These are phyloP conservation scores for Yamadazyma sp. DNA, from an alignment of 1,139 yeast species.

Conservation along the genomic window DNA sequence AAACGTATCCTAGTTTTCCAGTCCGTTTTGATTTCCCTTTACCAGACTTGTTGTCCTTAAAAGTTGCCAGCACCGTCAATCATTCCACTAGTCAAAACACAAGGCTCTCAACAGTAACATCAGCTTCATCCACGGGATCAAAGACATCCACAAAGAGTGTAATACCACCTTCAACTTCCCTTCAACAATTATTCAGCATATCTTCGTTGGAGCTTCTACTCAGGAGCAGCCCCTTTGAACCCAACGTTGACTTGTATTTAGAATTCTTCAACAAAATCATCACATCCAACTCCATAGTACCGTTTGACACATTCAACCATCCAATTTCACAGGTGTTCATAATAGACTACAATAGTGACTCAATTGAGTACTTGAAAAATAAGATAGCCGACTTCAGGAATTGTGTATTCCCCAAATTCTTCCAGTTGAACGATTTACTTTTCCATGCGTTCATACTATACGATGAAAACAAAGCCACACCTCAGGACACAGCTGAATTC, in stretches of 20 bases:
- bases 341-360: slow-evolving; percentile 49
- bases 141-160: slow-evolving; percentile 24
- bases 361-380: slow-evolving; percentile 45
- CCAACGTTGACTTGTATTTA: slow-evolving; percentile 44
- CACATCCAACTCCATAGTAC: slow-evolving; percentile 62
- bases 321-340: slow-evolving; percentile 80
- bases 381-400: slow-evolving; percentile 45
- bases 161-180: slow-evolving; percentile 9
- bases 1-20: slow-evolving; percentile 45
- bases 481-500: slow-evolving; percentile 29
- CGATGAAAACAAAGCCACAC: slow-evolving; percentile 22
- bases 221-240: slow-evolving; percentile 17
- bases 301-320: slow-evolving; percentile 88
- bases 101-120: background rate
- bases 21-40: slow-evolving; percentile 44
- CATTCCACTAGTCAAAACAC: slow-evolving; percentile 7
- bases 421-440: slow-evolving; percentile 58
- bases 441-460: slow-evolving; percentile 46
- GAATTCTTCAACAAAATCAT: slow-evolving; percentile 61
- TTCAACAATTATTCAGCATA: slow-evolving; percentile 39
- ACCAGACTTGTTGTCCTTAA: slow-evolving; percentile 40
- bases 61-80: slow-evolving; percentile 18
- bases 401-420: slow-evolving; percentile 52
- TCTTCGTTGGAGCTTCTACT: slow-evolving; percentile 39
- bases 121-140: background rate